phyloP scores from a whole-genome alignment of 2,329 filamentous ascomycete genomes.

The Pleochaeta shiraiana region DNA sequence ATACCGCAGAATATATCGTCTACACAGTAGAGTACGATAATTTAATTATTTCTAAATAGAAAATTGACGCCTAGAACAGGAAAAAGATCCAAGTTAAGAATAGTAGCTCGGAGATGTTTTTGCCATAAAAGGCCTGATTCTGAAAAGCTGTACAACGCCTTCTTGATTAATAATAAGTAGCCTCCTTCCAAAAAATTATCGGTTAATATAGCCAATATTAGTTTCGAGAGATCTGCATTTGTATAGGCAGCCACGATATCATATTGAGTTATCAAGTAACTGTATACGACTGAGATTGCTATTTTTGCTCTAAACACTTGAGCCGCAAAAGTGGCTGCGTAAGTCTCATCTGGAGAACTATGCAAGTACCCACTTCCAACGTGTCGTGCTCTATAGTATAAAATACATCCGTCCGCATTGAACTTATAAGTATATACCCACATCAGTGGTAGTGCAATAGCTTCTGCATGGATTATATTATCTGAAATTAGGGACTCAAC shows the following conservation, averaged over 20 bases:
- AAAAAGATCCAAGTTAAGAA: neutral
- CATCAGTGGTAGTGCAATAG: neutral
- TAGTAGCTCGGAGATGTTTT: neutral
- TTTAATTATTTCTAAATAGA: neutral
- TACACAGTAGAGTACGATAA: neutral
- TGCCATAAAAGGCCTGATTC: neutral
- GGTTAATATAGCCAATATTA: neutral
- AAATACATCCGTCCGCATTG: conserved; percentile 11
- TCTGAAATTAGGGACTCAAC: neutral
- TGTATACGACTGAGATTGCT: neutral
- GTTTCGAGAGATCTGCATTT: neutral
- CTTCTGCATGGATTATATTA: neutral
- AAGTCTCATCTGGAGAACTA: conserved; percentile 3
- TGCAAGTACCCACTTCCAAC: conserved; percentile 12
- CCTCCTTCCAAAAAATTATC: neutral
- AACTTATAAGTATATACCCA: conserved; percentile 12
- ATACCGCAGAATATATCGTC: neutral
- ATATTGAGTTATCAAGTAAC: neutral
- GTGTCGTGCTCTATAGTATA: conserved; percentile 10
- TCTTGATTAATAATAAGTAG: neutral
- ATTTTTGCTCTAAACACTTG: neutral
- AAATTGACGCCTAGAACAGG: neutral
- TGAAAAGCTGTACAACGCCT: neutral
- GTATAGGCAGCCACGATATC: neutral
- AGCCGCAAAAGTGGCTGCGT: neutral